Percentiles rank a stretch among this genome's conserved stretches.
Evolutionary conservation across 441 rosid species (phyloP).

Genomic region (Capsella rubella): DNA sequence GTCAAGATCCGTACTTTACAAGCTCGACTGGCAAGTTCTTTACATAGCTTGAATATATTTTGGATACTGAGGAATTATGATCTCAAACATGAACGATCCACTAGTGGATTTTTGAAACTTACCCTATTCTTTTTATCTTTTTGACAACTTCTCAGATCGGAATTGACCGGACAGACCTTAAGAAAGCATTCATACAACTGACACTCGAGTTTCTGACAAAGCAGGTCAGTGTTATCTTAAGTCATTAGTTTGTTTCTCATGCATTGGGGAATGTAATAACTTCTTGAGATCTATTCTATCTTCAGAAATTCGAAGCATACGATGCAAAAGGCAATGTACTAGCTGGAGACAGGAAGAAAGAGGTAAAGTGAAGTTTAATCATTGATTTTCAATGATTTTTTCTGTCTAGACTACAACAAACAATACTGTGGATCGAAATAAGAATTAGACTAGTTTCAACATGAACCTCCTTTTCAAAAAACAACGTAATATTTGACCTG

Average conservation of each 20-base stretch:
- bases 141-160: slow-evolving; percentile 66
- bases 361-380: slow-evolving; percentile 53
- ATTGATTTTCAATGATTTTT: neutral
- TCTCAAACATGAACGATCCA: slow-evolving; percentile 3
- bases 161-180: slow-evolving; percentile 72
- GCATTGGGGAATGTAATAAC: slow-evolving; percentile 13
- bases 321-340: slow-evolving; percentile 74
- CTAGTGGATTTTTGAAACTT: neutral
- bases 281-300: slow-evolving; percentile 18
- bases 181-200: slow-evolving; percentile 79
- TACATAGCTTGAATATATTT: neutral
- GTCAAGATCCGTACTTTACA: slow-evolving; percentile 83
- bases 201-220: slow-evolving; percentile 86
- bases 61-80: neutral
- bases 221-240: slow-evolving; percentile 61
- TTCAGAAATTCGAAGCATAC: slow-evolving; percentile 94
- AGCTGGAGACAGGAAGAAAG: slow-evolving; percentile 86
- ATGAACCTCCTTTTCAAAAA: neutral
- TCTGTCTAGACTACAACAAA: neutral
- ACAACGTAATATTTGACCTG: neutral
- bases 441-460: neutral
- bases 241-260: slow-evolving; percentile 15
- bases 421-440: neutral
- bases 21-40: slow-evolving; percentile 82
- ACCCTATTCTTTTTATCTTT: slow-evolving; percentile 16